Evolutionary conservation across 2,329 filamentous ascomycete species (phyloP).

Genomic region (Huntiella abstrusa): DNA sequence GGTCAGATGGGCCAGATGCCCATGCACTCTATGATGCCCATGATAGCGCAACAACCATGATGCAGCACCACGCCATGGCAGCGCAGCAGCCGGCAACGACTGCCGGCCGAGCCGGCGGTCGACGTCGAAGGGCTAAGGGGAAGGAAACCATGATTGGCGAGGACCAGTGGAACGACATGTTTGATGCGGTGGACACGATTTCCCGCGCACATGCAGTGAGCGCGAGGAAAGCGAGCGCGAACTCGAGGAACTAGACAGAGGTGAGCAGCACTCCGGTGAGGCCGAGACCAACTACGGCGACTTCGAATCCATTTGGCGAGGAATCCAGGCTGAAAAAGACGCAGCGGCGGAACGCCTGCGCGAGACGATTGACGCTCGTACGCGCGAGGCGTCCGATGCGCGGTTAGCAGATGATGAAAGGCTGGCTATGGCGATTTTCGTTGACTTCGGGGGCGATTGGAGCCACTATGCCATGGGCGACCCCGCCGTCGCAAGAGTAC

Average conservation of each 20-base stretch:
- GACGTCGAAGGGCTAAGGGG: slow-evolving; percentile 41
- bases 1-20: slow-evolving; percentile 28
- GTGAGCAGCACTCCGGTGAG: slow-evolving; percentile 20
- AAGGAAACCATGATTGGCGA: slow-evolving; percentile 93
- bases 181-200: slow-evolving; percentile 51
- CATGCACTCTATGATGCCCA: slow-evolving; percentile 37
- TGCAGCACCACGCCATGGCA: slow-evolving; percentile 10
- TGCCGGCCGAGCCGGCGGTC: slow-evolving; percentile 24
- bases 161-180: slow-evolving; percentile 88
- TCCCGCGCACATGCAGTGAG: slow-evolving; percentile 22
- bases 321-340: slow-evolving; percentile 50
- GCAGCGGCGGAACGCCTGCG: slow-evolving; percentile 9
- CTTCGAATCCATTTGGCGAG: slow-evolving; percentile 79
- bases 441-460: slow-evolving; percentile 44
- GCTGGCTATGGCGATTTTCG: slow-evolving; percentile 37
- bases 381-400: slow-evolving; percentile 1
- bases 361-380: slow-evolving; percentile 8
- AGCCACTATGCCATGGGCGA: slow-evolving; percentile 42
- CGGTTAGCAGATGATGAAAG: slow-evolving; percentile 51
- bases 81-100: slow-evolving; percentile 26
- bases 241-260: slow-evolving; percentile 65
- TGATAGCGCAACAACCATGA: slow-evolving; percentile 22
- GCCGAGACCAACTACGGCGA: slow-evolving; percentile 61
- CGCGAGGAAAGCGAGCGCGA: slow-evolving; percentile 37
- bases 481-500: slow-evolving; percentile 69